Percentiles rank a stretch among this genome's conserved stretches.
Conservation (phyloP, 306 rosid genomes). For the Trifolium repens region DNA sequence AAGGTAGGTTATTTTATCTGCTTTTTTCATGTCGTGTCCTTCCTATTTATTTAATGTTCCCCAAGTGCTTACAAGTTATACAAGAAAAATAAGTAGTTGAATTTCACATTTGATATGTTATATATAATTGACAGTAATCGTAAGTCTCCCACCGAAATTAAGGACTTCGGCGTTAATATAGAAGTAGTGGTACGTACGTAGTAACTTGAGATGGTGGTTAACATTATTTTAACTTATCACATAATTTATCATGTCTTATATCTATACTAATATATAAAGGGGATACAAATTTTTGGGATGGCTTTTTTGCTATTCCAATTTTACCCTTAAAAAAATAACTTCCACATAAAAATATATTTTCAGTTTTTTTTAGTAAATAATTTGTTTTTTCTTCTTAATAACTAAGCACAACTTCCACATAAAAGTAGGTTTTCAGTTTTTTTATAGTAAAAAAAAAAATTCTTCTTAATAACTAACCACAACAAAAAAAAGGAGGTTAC, state of each 20-base stretch:
- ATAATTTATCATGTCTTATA: not conserved
- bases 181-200: not conserved
- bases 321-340: too few species aligned
- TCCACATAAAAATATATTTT: too few species aligned
- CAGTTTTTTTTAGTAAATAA: too few species aligned
- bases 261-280: too few species aligned
- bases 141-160: conserved; percentile 37
- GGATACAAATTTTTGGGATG: too few species aligned
- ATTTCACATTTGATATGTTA: conserved; percentile 35
- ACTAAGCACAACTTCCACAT: too few species aligned
- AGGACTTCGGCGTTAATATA: conserved; percentile 25
- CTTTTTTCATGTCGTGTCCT: not conserved
- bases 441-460: too few species aligned
- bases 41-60: conserved; percentile 14
- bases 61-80: conserved; percentile 13
- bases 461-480: too few species aligned
- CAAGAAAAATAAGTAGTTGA: not conserved
- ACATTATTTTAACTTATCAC: conserved; percentile 43
- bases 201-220: conserved; percentile 8
- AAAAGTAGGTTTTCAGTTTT: too few species aligned
- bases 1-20: not conserved
- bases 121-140: conserved; percentile 42
- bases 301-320: too few species aligned
- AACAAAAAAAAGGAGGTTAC: too few species aligned
- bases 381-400: too few species aligned